These are phyloP conservation scores for Syncephalastrum contaminatum DNA, from an alignment of 371 early-diverging fungal species.

Conservation along the genomic window DNA sequence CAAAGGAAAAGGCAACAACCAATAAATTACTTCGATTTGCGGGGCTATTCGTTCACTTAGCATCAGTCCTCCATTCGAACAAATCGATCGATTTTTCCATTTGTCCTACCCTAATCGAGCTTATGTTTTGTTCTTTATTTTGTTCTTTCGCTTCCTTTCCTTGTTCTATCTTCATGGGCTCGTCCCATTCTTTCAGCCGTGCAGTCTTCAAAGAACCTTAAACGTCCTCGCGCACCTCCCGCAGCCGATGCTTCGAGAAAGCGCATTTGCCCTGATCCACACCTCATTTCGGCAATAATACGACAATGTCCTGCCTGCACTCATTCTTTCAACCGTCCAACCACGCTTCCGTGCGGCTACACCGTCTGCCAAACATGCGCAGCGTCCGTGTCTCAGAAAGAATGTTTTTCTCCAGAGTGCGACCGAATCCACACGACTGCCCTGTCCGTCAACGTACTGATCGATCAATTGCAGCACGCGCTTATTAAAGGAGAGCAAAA, in stretches of 20 bases:
- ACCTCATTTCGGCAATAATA: too few relatives aligned
- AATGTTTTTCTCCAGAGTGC: slow-evolving; percentile 13
- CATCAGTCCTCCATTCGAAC: too few relatives aligned
- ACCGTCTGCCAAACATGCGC: slow-evolving; percentile 39
- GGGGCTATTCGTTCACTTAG: too few relatives aligned
- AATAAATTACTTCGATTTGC: too few relatives aligned
- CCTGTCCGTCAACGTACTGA: slow-evolving; percentile 15
- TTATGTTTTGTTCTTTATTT: neutral
- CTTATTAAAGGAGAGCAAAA: neutral
- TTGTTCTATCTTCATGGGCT: too few relatives aligned
- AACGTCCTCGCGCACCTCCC: too few relatives aligned
- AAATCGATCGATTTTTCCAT: too few relatives aligned
- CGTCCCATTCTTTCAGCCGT: too few relatives aligned
- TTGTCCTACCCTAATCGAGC: neutral
- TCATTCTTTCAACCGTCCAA: slow-evolving; percentile 15
- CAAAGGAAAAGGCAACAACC: neutral
- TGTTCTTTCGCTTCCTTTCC: too few relatives aligned
- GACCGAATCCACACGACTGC: slow-evolving; percentile 15
- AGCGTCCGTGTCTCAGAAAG: slow-evolving; percentile 5
- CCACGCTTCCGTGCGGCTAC: slow-evolving; percentile 52
- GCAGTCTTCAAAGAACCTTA: too few relatives aligned
- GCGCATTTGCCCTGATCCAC: too few relatives aligned
- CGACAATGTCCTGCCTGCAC: slow-evolving; percentile 1
- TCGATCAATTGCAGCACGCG: slow-evolving; percentile 8
- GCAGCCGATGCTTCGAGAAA: too few relatives aligned